These are phyloP conservation scores for Kazachstania viticola DNA, from an alignment of 805 yeast species.

Conservation along the genomic window DNA sequence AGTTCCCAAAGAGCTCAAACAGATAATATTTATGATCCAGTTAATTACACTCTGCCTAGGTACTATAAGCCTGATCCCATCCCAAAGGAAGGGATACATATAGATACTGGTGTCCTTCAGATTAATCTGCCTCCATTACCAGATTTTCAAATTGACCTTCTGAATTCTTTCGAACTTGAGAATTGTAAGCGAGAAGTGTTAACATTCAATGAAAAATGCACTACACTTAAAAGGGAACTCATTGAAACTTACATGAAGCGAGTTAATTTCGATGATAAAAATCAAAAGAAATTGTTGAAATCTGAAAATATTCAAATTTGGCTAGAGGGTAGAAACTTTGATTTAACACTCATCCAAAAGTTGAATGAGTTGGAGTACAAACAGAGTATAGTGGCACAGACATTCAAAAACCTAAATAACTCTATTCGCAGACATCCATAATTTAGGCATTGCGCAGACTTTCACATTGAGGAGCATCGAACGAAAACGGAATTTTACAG, in stretches of 20 bases:
- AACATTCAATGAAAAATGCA: conserved; percentile 10
- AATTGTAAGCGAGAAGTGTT: conserved; percentile 6
- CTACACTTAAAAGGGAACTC: conserved; percentile 11
- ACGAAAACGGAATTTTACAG: too few species aligned
- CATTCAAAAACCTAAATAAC: conserved; percentile 1
- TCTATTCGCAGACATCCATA: too few species aligned
- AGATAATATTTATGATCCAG: conserved; percentile 19
- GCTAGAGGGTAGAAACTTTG: conserved; percentile 11
- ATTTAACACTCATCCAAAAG: conserved; percentile 12
- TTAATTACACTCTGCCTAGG: conserved; percentile 19
- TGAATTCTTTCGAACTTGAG: conserved; percentile 12
- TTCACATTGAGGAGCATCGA: too few species aligned
- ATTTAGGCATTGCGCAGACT: too few species aligned
- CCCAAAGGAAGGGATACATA: conserved; percentile 7
- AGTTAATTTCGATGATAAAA: conserved; percentile 11
- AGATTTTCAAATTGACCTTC: conserved; percentile 8
- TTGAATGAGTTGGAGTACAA: conserved; percentile 16
- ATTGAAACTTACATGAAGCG: conserved; percentile 10
- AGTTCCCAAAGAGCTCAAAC: too few species aligned
- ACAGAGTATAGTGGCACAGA: conserved; percentile 8
- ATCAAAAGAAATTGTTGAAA: conserved; percentile 11
- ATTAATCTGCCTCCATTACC: conserved; percentile 13
- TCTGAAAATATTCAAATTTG: conserved; percentile 14
- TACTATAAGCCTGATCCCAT: conserved; percentile 15
- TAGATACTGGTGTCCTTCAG: conserved; percentile 6